phyloP scores from a whole-genome alignment of 108 stramenopile species.

The Chaetoceros muelleri region DNA sequence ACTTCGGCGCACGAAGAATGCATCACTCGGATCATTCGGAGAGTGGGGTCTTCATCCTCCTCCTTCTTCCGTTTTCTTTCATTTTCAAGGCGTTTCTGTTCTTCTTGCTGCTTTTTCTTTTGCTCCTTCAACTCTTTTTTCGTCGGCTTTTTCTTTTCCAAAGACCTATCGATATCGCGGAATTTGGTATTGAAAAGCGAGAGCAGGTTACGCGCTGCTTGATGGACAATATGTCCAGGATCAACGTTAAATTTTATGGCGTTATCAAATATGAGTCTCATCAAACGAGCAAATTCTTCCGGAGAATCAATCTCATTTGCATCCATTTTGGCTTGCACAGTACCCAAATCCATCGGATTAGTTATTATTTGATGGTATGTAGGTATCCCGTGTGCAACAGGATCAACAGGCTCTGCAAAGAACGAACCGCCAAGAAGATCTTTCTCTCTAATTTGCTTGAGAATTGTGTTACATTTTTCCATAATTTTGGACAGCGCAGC shows the following conservation, averaged over 20 bases:
- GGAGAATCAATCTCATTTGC: constrained; percentile 47
- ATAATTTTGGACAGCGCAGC: constrained; percentile 48
- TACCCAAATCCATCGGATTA: constrained; percentile 95
- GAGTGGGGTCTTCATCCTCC: constrained; percentile 29
- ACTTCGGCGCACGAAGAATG: neutral
- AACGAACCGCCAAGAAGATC: constrained; percentile 52
- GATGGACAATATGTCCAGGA: constrained; percentile 78
- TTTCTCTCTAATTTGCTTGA: constrained; percentile 47
- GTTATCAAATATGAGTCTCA: constrained; percentile 87
- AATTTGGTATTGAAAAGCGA: constrained; percentile 64
- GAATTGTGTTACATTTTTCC: constrained; percentile 59
- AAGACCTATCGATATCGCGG: constrained; percentile 52
- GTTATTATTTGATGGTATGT: constrained; percentile 85
- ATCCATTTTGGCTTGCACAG: constrained; percentile 72
- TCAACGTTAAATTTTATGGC: constrained; percentile 90
- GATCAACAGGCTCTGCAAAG: constrained; percentile 88
- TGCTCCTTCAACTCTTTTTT: constrained; percentile 36
- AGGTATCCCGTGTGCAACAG: constrained; percentile 82
- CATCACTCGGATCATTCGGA: neutral
- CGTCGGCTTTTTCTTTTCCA: constrained; percentile 33
- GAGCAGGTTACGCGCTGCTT: constrained; percentile 55
- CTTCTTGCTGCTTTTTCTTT: constrained; percentile 28
- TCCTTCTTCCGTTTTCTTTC: constrained; percentile 53
- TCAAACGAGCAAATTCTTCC: constrained; percentile 77
- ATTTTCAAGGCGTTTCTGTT: constrained; percentile 35